phyloP scores from a whole-genome alignment of 1,284 basidiomycete species.

The Neolentinus lepideus region DNA sequence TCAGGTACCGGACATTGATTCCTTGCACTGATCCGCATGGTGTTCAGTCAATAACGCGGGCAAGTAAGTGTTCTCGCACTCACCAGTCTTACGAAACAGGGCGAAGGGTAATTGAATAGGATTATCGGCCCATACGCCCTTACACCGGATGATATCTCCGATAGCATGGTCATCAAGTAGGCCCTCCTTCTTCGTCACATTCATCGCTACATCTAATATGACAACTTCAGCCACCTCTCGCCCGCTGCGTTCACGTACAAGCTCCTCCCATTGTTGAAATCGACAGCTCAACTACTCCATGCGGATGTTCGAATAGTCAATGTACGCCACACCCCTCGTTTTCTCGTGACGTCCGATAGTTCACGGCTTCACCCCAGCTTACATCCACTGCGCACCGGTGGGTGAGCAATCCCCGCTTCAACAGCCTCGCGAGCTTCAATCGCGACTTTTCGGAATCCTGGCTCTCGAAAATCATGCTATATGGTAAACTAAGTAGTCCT shows the following conservation, averaged over 20 bases:
- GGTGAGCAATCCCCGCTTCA: neutral
- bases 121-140: neutral
- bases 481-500: neutral
- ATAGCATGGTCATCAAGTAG: slow-evolving; percentile 2
- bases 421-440: neutral
- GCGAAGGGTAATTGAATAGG: neutral
- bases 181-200: neutral
- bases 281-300: slow-evolving; percentile 5
- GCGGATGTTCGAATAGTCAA: slow-evolving; percentile 12
- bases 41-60: slow-evolving; percentile 8
- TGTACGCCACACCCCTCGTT: neutral
- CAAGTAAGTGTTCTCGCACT: neutral
- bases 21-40: neutral
- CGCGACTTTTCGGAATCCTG: neutral
- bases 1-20: neutral
- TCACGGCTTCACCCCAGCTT: neutral
- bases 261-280: slow-evolving; percentile 11
- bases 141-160: neutral
- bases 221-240: slow-evolving; percentile 9
- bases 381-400: neutral
- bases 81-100: neutral
- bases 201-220: neutral
- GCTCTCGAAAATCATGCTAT: neutral
- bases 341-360: neutral
- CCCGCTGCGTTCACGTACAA: slow-evolving; percentile 11